phyloP scores from a whole-genome alignment of 257 asterid species.

The Ballota nigra region DNA sequence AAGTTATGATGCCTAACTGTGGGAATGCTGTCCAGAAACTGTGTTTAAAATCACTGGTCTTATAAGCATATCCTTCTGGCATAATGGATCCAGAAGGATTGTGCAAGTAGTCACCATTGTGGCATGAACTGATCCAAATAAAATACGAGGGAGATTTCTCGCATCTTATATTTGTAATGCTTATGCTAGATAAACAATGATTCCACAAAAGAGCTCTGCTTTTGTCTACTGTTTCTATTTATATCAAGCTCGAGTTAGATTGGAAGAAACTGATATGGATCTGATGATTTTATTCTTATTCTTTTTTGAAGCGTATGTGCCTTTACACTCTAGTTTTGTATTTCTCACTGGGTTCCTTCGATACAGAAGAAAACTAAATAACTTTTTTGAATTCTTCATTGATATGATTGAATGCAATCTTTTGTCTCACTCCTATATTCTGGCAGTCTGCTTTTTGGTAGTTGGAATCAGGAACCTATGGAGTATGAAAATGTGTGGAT shows the following conservation, averaged over 20 bases:
- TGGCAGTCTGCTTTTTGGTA: background rate
- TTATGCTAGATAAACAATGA: slow-evolving; percentile 1
- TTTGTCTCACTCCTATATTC: background rate
- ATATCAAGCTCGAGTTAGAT: background rate
- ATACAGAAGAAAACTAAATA: no score
- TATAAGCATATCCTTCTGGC: slow-evolving; percentile 1
- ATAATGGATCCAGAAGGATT: slow-evolving; percentile 4
- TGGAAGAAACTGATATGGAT: background rate
- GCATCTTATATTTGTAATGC: background rate
- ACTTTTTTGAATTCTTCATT: no score
- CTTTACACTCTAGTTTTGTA: slow-evolving; percentile 3
- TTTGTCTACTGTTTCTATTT: background rate
- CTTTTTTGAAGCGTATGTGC: background rate
- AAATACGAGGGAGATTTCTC: background rate
- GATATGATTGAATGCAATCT: no score
- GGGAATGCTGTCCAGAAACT: background rate
- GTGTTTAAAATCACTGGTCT: background rate
- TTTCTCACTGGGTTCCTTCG: slow-evolving; percentile 1
- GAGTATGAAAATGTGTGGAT: background rate
- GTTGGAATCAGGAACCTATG: background rate
- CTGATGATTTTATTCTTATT: background rate
- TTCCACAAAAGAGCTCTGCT: background rate
- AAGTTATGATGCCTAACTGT: background rate
- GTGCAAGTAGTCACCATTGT: no score
- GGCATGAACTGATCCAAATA: background rate